Conservation (phyloP, 2,329 filamentous ascomycete species). For the Akanthomyces dipterigenus region DNA sequence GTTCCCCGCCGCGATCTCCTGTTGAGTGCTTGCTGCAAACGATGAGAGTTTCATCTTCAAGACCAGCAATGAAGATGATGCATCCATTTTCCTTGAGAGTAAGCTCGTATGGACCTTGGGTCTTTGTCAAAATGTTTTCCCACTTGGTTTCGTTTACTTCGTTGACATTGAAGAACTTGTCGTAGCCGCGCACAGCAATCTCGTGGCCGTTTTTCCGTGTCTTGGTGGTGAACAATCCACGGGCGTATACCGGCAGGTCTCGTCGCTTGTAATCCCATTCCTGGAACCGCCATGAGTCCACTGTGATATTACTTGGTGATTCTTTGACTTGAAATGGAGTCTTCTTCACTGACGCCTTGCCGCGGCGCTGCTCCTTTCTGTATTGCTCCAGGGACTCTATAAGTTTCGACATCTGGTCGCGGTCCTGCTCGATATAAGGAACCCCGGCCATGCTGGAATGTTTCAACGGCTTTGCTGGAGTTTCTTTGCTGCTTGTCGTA, state of each 20-base stretch:
- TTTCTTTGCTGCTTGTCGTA: not conserved
- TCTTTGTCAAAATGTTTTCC: constrained; percentile 68
- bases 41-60: constrained; percentile 81
- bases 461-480: not conserved
- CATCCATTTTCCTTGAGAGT: constrained; percentile 99
- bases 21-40: constrained; percentile 99
- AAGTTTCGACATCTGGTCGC: constrained; percentile 58
- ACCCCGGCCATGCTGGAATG: constrained; percentile 21
- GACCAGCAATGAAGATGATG: constrained; percentile 92
- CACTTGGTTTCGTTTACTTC: constrained; percentile 80
- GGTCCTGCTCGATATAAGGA: constrained; percentile 64
- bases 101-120: constrained; percentile 83
- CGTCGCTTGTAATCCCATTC: constrained; percentile 94
- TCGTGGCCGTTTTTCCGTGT: constrained; percentile 59
- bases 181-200: constrained; percentile 85
- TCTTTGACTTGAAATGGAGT: constrained; percentile 62
- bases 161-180: constrained; percentile 96
- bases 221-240: constrained; percentile 85
- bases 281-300: constrained; percentile 88
- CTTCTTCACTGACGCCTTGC: constrained; percentile 69
- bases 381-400: constrained; percentile 55
- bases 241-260: constrained; percentile 83
- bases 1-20: constrained; percentile 57
- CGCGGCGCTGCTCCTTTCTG: constrained; percentile 48
- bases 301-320: constrained; percentile 57